phyloP scores from a whole-genome alignment of 805 yeast genomes.

The Schizosaccharomyces japonicus region DNA sequence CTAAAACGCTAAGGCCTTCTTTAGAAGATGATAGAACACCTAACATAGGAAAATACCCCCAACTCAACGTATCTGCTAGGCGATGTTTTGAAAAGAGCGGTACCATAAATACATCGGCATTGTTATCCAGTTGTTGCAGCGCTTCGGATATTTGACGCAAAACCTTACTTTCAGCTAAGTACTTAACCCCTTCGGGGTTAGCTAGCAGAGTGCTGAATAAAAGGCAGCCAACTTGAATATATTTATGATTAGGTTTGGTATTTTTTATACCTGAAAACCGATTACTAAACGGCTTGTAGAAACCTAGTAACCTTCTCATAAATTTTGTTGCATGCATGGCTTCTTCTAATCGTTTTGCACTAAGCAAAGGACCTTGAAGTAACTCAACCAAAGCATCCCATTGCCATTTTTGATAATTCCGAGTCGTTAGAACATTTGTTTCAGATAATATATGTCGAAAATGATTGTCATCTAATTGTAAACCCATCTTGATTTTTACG shows the following conservation, averaged over 20 bases:
- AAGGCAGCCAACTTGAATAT: slow-evolving; percentile 51
- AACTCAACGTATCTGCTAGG: slow-evolving; percentile 37
- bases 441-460: slow-evolving; percentile 41
- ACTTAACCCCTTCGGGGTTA: slow-evolving; percentile 40
- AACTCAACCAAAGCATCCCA: slow-evolving; percentile 53
- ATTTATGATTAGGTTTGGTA: slow-evolving; percentile 29
- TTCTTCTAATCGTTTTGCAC: slow-evolving; percentile 54
- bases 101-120: slow-evolving; percentile 46
- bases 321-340: slow-evolving; percentile 58
- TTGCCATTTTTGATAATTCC: slow-evolving; percentile 66
- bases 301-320: slow-evolving; percentile 59
- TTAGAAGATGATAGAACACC: slow-evolving; percentile 42
- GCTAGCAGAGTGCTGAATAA: slow-evolving; percentile 42
- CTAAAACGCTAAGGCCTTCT: slow-evolving; percentile 44
- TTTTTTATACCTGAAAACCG: slow-evolving; percentile 38
- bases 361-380: slow-evolving; percentile 63
- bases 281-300: slow-evolving; percentile 75
- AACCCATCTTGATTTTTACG: slow-evolving; percentile 16
- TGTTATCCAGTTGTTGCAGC: slow-evolving; percentile 61
- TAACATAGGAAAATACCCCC: slow-evolving; percentile 56
- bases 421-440: slow-evolving; percentile 52
- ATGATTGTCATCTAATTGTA: slow-evolving; percentile 35
- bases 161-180: slow-evolving; percentile 47
- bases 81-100: slow-evolving; percentile 45
- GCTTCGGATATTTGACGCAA: slow-evolving; percentile 77